These are phyloP conservation scores for Ceriops tagal DNA, from an alignment of 345 rosid species.

Conservation along the genomic window DNA sequence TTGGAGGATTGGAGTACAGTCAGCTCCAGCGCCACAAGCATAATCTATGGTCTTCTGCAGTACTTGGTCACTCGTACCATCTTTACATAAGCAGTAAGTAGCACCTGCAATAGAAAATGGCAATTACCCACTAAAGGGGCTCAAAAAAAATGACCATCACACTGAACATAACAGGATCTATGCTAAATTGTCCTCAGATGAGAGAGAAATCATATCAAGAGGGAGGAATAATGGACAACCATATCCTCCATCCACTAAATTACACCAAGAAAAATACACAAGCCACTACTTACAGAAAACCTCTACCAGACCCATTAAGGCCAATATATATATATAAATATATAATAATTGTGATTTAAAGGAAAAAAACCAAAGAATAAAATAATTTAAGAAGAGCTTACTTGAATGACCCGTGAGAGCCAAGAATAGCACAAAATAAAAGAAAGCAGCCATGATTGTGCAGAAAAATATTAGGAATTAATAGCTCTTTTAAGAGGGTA, in stretches of 20 bases:
- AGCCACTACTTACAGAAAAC: not conserved
- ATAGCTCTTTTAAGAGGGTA: not conserved
- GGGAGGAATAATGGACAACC: not conserved
- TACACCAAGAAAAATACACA: not conserved
- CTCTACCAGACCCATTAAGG: not conserved
- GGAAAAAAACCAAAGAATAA: not conserved
- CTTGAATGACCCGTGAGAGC: constrained; percentile 61
- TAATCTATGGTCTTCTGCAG: constrained; percentile 37
- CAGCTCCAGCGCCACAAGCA: constrained; percentile 11
- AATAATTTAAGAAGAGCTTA: constrained; percentile 32
- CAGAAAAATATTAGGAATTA: constrained; percentile 7
- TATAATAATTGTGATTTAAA: not conserved
- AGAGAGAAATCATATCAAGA: not conserved
- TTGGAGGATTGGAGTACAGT: constrained; percentile 17
- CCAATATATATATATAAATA: not conserved
- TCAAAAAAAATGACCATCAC: too few relatives aligned
- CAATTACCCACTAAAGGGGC: not conserved
- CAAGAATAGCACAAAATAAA: constrained; percentile 43
- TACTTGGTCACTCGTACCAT: constrained; percentile 45
- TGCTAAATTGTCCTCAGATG: too few relatives aligned
- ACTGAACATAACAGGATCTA: too few relatives aligned
- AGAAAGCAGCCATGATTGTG: constrained; percentile 47
- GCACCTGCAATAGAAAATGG: constrained; percentile 39
- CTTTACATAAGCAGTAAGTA: constrained; percentile 69
- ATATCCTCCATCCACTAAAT: too few relatives aligned